Evolutionary conservation across 2,329 filamentous ascomycete species (phyloP).

Genomic region (Sclerotinia spermophila): DNA sequence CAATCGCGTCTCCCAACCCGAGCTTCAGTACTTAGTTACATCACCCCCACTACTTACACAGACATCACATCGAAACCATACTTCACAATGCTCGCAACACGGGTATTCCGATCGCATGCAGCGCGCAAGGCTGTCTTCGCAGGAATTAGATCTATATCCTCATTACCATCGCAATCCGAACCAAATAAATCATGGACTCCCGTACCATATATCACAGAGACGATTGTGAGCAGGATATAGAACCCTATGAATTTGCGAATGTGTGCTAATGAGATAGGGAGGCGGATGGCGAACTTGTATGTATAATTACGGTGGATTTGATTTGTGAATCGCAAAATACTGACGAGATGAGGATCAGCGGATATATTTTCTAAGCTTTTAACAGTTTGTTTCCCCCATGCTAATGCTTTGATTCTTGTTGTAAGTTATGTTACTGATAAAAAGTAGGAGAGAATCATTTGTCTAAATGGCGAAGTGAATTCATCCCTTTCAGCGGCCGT

Average conservation of each 20-base stretch:
- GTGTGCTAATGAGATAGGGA: conserved; percentile 48
- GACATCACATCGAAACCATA: not conserved
- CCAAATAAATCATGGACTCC: conserved; percentile 40
- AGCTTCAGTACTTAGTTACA: not conserved
- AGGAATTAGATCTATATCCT: conserved; percentile 30
- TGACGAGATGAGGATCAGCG: conserved; percentile 45
- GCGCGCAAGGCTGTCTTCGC: conserved; percentile 26
- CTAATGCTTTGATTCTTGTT: not conserved
- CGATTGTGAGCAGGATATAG: conserved; percentile 46
- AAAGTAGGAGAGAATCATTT: conserved; percentile 95
- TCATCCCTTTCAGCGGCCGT: conserved; percentile 88
- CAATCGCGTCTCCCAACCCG: conserved; percentile 22
- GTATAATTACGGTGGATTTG: conserved; percentile 38
- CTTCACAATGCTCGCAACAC: conserved; percentile 31
- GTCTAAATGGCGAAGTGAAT: conserved; percentile 87
- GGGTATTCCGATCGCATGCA: conserved; percentile 29
- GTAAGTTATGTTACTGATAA: conserved; percentile 56
- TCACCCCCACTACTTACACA: not conserved
- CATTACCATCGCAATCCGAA: conserved; percentile 26
- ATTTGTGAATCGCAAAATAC: conserved; percentile 26
- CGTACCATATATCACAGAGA: conserved; percentile 53
- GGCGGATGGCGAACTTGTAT: conserved; percentile 75
- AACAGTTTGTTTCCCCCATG: conserved; percentile 51
- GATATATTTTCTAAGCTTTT: conserved; percentile 80
- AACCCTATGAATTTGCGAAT: conserved; percentile 7